Conservation (phyloP, 257 asterid genomes). For the Cynanchum wilfordii region DNA sequence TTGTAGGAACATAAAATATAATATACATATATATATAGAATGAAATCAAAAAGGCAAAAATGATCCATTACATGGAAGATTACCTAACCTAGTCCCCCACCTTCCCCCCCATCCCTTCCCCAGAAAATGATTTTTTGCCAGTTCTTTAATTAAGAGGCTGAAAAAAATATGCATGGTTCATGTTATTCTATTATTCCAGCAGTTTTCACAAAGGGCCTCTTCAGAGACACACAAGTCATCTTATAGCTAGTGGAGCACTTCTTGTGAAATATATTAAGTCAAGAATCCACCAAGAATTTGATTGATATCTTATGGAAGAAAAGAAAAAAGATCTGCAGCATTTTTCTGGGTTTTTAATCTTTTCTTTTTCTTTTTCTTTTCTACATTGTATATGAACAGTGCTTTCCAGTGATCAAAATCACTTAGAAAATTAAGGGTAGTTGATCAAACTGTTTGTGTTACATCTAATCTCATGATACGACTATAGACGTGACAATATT, state of each 20-base stretch:
- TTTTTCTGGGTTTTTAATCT: neutral
- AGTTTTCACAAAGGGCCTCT: neutral
- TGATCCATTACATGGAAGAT: constrained; percentile 13
- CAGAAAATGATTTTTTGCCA: neutral
- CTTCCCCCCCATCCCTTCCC: neutral
- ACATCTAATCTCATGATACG: no score
- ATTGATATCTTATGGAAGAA: no score
- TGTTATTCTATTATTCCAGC: neutral
- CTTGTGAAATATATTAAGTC: neutral
- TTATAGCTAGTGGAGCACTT: constrained; percentile 17
- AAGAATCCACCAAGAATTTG: neutral
- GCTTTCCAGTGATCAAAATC: no score
- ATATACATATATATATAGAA: neutral
- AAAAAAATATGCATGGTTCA: constrained; percentile 1
- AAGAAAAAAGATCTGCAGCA: no score
- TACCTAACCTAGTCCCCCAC: constrained; percentile 17
- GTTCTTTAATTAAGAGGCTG: neutral
- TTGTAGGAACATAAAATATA: neutral
- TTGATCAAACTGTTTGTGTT: neutral
- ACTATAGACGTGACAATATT: no score
- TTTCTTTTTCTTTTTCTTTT: neutral
- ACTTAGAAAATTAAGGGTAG: neutral
- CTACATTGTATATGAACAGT: neutral
- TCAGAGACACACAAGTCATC: neutral
- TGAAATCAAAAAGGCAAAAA: constrained; percentile 5